Evolutionary conservation across 2,329 filamentous ascomycete genomes (phyloP).

Genomic region (Phyllosticta capitalensis): DNA sequence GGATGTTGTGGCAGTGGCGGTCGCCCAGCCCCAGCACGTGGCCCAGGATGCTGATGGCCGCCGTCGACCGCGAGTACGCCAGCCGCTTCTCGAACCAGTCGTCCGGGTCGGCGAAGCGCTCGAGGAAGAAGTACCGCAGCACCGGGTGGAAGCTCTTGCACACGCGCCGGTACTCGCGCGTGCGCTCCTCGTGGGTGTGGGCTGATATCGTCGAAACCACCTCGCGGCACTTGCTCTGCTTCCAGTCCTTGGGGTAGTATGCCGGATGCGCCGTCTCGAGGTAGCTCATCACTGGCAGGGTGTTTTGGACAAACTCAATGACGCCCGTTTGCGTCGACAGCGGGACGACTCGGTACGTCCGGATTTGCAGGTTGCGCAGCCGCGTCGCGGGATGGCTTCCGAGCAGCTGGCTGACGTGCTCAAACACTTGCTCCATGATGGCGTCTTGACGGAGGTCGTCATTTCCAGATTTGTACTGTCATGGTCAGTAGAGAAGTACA

Average conservation of each 20-base stretch:
- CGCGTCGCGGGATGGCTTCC: conserved; percentile 78
- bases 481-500: conserved; percentile 1
- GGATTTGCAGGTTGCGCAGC: conserved; percentile 78
- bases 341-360: conserved; percentile 95
- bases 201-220: conserved; percentile 66
- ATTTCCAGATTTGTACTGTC: conserved; percentile 78
- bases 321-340: conserved; percentile 76
- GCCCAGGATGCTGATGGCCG: conserved; percentile 89
- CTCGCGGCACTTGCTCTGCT: conserved; percentile 64
- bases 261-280: conserved; percentile 80
- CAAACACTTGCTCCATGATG: conserved; percentile 99
- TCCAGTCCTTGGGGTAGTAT: conserved; percentile 79
- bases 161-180: conserved; percentile 68
- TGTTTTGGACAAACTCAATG: conserved; percentile 95
- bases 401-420: conserved; percentile 83
- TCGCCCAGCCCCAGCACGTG: conserved; percentile 90
- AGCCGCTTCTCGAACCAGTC: conserved; percentile 89
- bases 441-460: conserved; percentile 95
- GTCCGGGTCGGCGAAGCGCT: conserved; percentile 85
- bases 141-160: conserved; percentile 81
- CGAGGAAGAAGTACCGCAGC: conserved; percentile 95
- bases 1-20: conserved; percentile 91
- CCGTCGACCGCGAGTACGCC: conserved; percentile 86
- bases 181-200: conserved; percentile 58
- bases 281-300: conserved; percentile 83